A percentile compares a stretch with the other conserved stretches of the same genome.
Conservation (phyloP, 805 yeast species). For the Komagataella phaffii region DNA sequence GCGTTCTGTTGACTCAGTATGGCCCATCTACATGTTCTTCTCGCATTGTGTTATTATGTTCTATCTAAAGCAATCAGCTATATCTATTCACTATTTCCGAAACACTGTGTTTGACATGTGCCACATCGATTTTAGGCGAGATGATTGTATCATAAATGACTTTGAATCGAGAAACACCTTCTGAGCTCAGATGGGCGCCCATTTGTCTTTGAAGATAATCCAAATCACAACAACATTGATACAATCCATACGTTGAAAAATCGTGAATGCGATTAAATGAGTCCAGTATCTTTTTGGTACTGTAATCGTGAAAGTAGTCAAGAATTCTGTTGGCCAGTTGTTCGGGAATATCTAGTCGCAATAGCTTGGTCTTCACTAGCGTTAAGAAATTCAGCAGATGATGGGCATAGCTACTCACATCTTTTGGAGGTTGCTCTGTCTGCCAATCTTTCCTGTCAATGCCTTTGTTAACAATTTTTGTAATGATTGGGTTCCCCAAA, state of each 20-base stretch:
- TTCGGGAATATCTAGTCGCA: background rate
- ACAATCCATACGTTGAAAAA: slow-evolving; percentile 1
- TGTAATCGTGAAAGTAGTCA: background rate
- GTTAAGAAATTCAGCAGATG: slow-evolving; percentile 35
- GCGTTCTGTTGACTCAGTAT: background rate
- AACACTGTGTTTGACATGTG: background rate
- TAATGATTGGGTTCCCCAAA: slow-evolving; percentile 28
- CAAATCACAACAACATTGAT: background rate
- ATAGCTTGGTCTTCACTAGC: slow-evolving; percentile 15
- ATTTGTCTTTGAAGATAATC: background rate
- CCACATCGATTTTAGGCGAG: background rate
- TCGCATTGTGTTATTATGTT: background rate
- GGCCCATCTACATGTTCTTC: background rate
- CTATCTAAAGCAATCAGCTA: background rate
- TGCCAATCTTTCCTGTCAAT: slow-evolving; percentile 30
- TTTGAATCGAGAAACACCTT: background rate
- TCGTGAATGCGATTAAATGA: background rate
- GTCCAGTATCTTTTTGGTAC: slow-evolving; percentile 1
- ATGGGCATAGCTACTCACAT: slow-evolving; percentile 32
- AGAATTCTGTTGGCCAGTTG: background rate
- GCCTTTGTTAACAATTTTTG: slow-evolving; percentile 25
- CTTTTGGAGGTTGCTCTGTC: slow-evolving; percentile 17
- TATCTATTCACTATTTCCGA: background rate
- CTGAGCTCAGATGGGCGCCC: background rate
- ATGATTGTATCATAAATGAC: background rate